Evolutionary conservation across 495 filamentous ascomycete genomes (phyloP), one percentile per base, ranked within the genome.

Genomic region (Penicillium goetzii): DNA sequence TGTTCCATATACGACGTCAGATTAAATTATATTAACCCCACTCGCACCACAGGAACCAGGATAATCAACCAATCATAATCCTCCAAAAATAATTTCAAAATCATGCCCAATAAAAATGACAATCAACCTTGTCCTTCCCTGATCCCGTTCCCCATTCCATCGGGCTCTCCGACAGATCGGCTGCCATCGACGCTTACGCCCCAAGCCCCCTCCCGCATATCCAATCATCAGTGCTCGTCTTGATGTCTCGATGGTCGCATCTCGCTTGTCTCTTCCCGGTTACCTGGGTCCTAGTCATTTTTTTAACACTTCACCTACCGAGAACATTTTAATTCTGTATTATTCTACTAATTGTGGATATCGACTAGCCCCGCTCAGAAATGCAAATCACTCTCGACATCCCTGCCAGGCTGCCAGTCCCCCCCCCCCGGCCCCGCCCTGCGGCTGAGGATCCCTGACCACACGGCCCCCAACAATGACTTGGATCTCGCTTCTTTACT

Each of bases 161-260:
- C 67, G 64, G 64, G 45, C 30, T 38, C 64, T 34, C 67, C 64
- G 58, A 66, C 34, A 33, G 63, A 68, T 66, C 60, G 62, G 49
- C 43, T 55, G 52, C 60, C 26, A 55, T 61, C 59, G 49, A 61
- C 59, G 59, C 50, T 23, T 19, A 38, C 36, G 59, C 36, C 51
- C 51, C 50, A 36, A 36, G 57, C 57, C 25, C 30, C 41, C 4
- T 14, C 21, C 21, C 15, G 41, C 19, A 4, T 26, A 26, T 23
- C 57, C 59, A 61, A 61, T 61, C 34, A 61, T 15, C 30, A 14
- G 23, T 12, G n/a, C 8, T 26, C 11, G 25, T 26, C 49, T 52
- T 25, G 21, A n/a, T 11, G 23, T 21, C 19, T 12, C 49, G 25
- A 28, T 19, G 17, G 0, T 34, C 51, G 32, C 47, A 26, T 50